Percentiles rank a stretch among this genome's conserved stretches.
phyloP scores from a whole-genome alignment of 129 eudicot species.

The Arctium minus region DNA sequence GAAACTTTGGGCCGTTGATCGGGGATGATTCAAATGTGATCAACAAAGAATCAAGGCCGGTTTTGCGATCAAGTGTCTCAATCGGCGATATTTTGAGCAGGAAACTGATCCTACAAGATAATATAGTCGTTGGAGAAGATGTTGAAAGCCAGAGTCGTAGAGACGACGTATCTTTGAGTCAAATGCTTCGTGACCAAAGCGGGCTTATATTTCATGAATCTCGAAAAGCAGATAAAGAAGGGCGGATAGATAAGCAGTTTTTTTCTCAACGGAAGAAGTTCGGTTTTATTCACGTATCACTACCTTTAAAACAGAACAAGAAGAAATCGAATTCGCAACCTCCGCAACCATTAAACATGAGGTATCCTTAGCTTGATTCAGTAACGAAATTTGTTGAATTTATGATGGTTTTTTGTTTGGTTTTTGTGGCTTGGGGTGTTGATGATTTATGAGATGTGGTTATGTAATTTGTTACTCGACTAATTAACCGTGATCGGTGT shows the following conservation, averaged over 20 bases:
- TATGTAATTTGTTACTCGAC: neutral
- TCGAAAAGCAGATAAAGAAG: slow-evolving; percentile 36
- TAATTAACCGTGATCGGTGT: neutral
- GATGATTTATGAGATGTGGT: slow-evolving; percentile 5
- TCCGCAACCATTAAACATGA: slow-evolving; percentile 39
- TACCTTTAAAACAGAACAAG: slow-evolving; percentile 62
- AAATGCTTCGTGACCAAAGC: slow-evolving; percentile 76
- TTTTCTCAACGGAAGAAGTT: slow-evolving; percentile 66
- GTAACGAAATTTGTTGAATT: neutral
- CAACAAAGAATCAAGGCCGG: slow-evolving; percentile 34
- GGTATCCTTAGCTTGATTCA: slow-evolving; percentile 18
- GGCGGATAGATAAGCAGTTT: slow-evolving; percentile 44
- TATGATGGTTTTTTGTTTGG: slow-evolving; percentile 9
- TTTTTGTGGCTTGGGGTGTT: slow-evolving; percentile 19
- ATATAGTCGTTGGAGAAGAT: slow-evolving; percentile 43
- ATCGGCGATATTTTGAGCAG: slow-evolving; percentile 60
- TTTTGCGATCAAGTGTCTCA: slow-evolving; percentile 51
- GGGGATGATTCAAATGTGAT: slow-evolving; percentile 28
- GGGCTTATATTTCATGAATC: slow-evolving; percentile 49
- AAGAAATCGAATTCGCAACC: slow-evolving; percentile 40
- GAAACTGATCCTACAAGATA: slow-evolving; percentile 59
- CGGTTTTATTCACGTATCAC: slow-evolving; percentile 70
- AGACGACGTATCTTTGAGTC: slow-evolving; percentile 58
- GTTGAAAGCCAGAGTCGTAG: slow-evolving; percentile 36
- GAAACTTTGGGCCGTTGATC: slow-evolving; percentile 21